A percentile compares a stretch with the other conserved stretches of the same genome.
Conservation (phyloP, 2,329 filamentous ascomycete species). For the Fusarium chlamydosporum region DNA sequence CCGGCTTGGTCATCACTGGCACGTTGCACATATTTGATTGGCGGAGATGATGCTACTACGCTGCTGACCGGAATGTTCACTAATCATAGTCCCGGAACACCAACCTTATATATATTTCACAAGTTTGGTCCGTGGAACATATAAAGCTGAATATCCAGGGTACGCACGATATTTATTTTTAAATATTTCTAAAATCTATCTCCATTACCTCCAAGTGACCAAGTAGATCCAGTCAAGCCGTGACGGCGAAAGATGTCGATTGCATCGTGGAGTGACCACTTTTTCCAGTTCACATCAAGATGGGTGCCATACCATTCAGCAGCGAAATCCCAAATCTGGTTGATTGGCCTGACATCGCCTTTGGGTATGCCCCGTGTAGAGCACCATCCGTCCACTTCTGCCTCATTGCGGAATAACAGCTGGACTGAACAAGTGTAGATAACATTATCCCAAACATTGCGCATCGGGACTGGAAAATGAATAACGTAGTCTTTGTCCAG, state of each 20-base stretch:
- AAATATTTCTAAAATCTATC: not conserved
- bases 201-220: not conserved
- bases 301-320: conserved; percentile 5
- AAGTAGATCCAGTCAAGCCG: not conserved
- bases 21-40: not conserved
- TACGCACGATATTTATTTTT: not conserved
- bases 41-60: not conserved
- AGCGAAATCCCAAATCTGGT: not conserved
- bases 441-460: not conserved
- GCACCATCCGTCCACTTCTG: not conserved
- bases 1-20: not conserved
- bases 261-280: not conserved
- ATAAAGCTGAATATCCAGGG: not conserved
- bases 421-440: not conserved
- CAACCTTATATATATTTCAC: not conserved
- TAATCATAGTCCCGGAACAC: not conserved
- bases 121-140: not conserved
- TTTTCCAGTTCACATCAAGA: not conserved
- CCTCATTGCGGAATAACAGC: not conserved
- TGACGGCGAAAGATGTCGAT: not conserved
- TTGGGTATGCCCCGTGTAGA: not conserved
- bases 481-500: not conserved
- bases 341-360: conserved; percentile 6
- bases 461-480: not conserved
- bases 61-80: not conserved